Conservation (phyloP, 2,329 filamentous ascomycete genomes). For the Venturia oleaginea region DNA sequence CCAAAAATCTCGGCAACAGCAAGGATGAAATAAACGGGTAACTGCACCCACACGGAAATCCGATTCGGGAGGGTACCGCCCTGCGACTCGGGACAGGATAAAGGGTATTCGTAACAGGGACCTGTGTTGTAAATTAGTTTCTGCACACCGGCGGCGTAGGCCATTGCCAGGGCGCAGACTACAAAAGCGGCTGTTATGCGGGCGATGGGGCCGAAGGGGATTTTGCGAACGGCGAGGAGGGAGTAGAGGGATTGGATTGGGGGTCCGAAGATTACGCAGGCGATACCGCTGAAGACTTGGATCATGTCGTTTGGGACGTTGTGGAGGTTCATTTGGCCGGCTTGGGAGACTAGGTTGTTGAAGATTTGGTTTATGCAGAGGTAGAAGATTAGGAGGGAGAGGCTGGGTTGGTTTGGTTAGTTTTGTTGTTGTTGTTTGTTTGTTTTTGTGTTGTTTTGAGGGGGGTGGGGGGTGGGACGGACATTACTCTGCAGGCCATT, state of each 20-base stretch:
- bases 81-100: constrained; percentile 21
- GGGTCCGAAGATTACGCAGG: constrained; percentile 26
- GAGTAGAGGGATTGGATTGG: constrained; percentile 25
- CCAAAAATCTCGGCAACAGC: constrained; percentile 36
- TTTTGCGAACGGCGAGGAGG: constrained; percentile 21
- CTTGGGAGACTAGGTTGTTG: constrained; percentile 31
- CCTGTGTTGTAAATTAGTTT: constrained; percentile 24
- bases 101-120: constrained; percentile 29
- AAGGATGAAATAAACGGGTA: constrained; percentile 31
- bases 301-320: constrained; percentile 29
- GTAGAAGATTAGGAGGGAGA: constrained; percentile 28
- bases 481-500: constrained; percentile 26
- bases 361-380: constrained; percentile 32
- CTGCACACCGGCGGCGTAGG: constrained; percentile 25
- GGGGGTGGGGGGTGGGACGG: background rate
- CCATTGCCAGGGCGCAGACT: constrained; percentile 24
- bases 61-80: constrained; percentile 21
- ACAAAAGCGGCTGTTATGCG: constrained; percentile 26
- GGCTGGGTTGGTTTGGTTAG: constrained; percentile 12
- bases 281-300: constrained; percentile 24
- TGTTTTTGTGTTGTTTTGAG: background rate
- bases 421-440: background rate
- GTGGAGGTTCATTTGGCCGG: constrained; percentile 26
- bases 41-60: constrained; percentile 33
- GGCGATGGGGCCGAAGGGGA: constrained; percentile 23